Evolutionary conservation across 306 rosid genomes (phyloP).

Genomic region (Erythrophleum fordii): DNA sequence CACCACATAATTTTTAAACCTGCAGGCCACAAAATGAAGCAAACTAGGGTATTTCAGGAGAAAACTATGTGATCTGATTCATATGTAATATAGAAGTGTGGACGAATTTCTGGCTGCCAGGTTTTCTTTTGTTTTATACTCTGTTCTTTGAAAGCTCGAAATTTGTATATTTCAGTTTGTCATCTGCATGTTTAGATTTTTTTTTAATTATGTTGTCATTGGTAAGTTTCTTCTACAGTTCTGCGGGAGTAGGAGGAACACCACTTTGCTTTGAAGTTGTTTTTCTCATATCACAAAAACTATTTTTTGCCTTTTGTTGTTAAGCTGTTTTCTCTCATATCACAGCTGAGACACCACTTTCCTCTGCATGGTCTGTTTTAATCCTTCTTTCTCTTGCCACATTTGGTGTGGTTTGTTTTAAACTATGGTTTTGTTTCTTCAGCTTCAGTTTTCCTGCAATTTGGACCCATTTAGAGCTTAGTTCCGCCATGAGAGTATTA

Average conservation of each 20-base stretch:
- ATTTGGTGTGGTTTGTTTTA: constrained; percentile 6
- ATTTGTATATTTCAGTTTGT: constrained; percentile 5
- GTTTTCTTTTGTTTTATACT: not conserved
- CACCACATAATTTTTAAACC: not conserved
- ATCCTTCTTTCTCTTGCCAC: constrained; percentile 17
- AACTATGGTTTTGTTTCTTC: constrained; percentile 23
- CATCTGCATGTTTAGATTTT: not conserved
- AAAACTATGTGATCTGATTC: not conserved
- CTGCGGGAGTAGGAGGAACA: no score
- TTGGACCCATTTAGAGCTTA: constrained; percentile 60
- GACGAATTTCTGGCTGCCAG: not conserved
- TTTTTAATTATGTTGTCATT: constrained; percentile 14
- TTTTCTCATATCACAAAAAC: no score
- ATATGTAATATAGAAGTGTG: not conserved
- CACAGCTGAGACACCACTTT: constrained; percentile 48
- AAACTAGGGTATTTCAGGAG: not conserved
- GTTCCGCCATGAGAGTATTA: no score
- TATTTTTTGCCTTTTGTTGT: constrained; percentile 43
- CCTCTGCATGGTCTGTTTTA: constrained; percentile 2
- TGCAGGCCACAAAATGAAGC: constrained; percentile 14
- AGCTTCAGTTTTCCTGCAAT: constrained; percentile 57
- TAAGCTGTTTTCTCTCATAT: constrained; percentile 62
- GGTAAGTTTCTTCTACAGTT: not conserved
- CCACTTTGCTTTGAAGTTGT: no score
- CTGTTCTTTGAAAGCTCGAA: not conserved